Conservation (phyloP, 73 alveolate species). For the Halteria grandinella region DNA sequence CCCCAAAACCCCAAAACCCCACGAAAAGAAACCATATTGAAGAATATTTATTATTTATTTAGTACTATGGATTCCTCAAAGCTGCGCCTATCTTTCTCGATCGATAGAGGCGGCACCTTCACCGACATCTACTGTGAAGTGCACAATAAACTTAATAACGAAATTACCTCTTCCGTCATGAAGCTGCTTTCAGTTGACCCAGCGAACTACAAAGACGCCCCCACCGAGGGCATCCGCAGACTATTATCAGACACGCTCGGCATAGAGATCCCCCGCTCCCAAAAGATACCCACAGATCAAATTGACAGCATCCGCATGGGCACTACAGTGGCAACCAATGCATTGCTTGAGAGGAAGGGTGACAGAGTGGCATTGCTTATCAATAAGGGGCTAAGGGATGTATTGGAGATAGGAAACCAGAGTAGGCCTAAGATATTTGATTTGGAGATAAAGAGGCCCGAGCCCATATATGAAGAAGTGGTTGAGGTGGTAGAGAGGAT, state of each 20-base stretch:
- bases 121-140: constrained; percentile 82
- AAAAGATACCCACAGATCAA: constrained; percentile 61
- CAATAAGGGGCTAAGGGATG: constrained; percentile 86
- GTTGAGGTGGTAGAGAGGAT: constrained; percentile 82
- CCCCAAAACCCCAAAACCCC: too few species aligned
- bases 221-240: constrained; percentile 84
- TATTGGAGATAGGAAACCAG: constrained; percentile 79
- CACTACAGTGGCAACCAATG: constrained; percentile 94
- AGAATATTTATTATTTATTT: too few species aligned
- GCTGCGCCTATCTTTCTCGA: too few species aligned
- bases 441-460: constrained; percentile 71
- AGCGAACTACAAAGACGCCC: constrained; percentile 81
- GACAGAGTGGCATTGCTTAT: constrained; percentile 76
- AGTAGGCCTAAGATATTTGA: constrained; percentile 84
- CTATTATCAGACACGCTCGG: constrained; percentile 45
- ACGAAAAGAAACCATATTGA: too few species aligned
- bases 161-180: constrained; percentile 14
- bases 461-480: constrained; percentile 73
- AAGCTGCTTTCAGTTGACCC: constrained; percentile 81
- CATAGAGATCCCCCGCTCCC: constrained; percentile 25
- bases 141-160: neutral
- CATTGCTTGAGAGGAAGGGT: constrained; percentile 91
- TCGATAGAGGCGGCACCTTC: constrained; percentile 94
- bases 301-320: constrained; percentile 83
- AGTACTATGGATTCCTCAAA: too few species aligned